Conservation (phyloP, 1,284 basidiomycete genomes). For the Meripilus lineatus region DNA sequence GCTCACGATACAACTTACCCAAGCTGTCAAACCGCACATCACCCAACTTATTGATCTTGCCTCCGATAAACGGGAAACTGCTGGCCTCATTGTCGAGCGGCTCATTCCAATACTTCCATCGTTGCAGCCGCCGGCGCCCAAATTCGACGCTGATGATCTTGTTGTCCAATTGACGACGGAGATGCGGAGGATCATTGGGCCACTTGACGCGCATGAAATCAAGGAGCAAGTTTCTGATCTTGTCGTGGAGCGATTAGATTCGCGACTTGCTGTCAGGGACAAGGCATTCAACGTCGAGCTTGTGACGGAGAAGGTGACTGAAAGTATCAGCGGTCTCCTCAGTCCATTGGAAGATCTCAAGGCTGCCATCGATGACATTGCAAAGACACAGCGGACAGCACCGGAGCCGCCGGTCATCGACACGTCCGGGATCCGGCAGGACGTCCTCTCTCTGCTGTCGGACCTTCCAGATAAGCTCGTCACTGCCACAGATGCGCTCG, state of each 20-base stretch:
- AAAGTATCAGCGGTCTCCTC: slow-evolving; percentile 45
- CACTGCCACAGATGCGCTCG: slow-evolving; percentile 37
- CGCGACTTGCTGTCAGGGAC: slow-evolving; percentile 71
- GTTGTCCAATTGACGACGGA: slow-evolving; percentile 57
- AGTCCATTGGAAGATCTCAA: slow-evolving; percentile 45
- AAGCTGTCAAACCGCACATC: slow-evolving; percentile 83
- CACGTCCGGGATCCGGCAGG: slow-evolving; percentile 18
- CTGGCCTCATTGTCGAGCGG: slow-evolving; percentile 70
- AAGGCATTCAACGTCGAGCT: slow-evolving; percentile 60
- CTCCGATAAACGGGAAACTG: slow-evolving; percentile 81
- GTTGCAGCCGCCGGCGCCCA: slow-evolving; percentile 31
- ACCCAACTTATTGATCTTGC: slow-evolving; percentile 81
- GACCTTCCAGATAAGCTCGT: slow-evolving; percentile 39
- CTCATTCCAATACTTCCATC: slow-evolving; percentile 61
- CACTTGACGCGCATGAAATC: slow-evolving; percentile 76
- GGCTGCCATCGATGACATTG: slow-evolving; percentile 34
- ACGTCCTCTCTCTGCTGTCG: slow-evolving; percentile 33
- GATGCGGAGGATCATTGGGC: slow-evolving; percentile 62
- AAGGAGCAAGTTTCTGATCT: slow-evolving; percentile 83
- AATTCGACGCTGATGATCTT: slow-evolving; percentile 51
- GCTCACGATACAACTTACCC: slow-evolving; percentile 65
- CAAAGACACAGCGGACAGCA: slow-evolving; percentile 27
- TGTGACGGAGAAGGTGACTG: slow-evolving; percentile 50
- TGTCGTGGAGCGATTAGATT: slow-evolving; percentile 77
- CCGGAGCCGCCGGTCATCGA: slow-evolving; percentile 13